A percentile compares a stretch with the other conserved stretches of the same genome.
These are phyloP conservation scores for Babesia bigemina DNA, from an alignment of 169 alveolate species.

Conservation along the genomic window DNA sequence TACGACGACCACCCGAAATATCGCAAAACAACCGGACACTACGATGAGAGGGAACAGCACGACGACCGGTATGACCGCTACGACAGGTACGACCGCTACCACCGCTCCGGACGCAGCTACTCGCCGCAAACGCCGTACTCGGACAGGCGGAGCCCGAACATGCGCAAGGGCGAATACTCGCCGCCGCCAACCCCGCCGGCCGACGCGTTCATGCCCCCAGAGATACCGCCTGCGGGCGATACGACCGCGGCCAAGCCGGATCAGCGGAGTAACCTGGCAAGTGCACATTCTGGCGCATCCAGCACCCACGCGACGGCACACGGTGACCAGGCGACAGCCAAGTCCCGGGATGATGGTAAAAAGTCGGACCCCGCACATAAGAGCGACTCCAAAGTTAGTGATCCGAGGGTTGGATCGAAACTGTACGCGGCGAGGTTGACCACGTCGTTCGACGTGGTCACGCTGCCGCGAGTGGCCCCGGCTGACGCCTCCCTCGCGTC, in stretches of 20 bases:
- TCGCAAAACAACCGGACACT: constrained; percentile 22
- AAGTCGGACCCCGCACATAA: background rate
- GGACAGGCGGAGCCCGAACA: constrained; percentile 38
- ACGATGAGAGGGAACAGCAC: constrained; percentile 5
- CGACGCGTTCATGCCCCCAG: constrained; percentile 13
- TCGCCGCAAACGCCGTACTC: constrained; percentile 64
- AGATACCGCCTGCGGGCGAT: background rate
- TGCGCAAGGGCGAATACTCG: constrained; percentile 32
- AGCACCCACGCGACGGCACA: background rate
- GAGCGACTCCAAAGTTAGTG: constrained; percentile 6
- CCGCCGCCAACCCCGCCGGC: constrained; percentile 64
- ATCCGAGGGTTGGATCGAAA: constrained; percentile 32
- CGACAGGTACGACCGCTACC: constrained; percentile 22
- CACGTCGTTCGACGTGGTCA: constrained; percentile 44
- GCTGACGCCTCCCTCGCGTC: constrained; percentile 58
- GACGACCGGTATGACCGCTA: background rate
- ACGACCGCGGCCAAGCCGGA: background rate
- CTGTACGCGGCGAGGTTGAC: constrained; percentile 35
- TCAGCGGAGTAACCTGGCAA: background rate
- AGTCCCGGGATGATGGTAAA: background rate
- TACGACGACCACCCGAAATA: constrained; percentile 24
- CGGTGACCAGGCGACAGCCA: background rate
- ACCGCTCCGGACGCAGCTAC: constrained; percentile 17
- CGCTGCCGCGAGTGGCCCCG: constrained; percentile 25
- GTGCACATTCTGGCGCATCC: background rate